Conservation (phyloP, 73 alveolate species). For the Breviolum minutum region DNA sequence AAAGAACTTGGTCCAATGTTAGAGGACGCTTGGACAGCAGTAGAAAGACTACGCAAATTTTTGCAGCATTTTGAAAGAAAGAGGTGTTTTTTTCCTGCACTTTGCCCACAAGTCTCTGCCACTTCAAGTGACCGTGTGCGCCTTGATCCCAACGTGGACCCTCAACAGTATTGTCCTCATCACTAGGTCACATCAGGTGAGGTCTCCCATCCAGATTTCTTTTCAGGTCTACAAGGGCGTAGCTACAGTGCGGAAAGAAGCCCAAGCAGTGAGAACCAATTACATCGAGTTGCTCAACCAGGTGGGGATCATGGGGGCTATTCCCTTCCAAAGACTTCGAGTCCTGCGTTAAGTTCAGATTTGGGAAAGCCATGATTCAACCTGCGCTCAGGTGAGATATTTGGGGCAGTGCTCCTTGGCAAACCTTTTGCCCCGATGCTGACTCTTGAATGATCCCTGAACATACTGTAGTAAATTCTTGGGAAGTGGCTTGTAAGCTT, state of each 20-base stretch:
- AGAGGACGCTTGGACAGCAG: conserved; percentile 15
- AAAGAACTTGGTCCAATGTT: neutral
- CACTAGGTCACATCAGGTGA: too few species aligned
- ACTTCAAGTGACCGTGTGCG: too few species aligned
- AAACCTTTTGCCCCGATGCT: neutral
- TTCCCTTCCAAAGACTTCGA: neutral
- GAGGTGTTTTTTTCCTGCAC: too few species aligned
- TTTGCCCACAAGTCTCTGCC: too few species aligned
- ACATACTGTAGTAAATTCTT: too few species aligned
- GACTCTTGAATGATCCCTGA: neutral
- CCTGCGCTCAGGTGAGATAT: conserved; percentile 41
- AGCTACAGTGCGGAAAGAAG: conserved; percentile 40
- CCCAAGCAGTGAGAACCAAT: conserved; percentile 53
- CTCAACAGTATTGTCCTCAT: too few species aligned
- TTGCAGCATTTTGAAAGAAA: too few species aligned
- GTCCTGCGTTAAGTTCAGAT: neutral
- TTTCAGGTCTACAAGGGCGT: conserved; percentile 19
- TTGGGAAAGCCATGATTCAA: too few species aligned
- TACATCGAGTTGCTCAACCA: conserved; percentile 82
- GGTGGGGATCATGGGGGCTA: neutral
- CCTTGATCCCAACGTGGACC: too few species aligned
- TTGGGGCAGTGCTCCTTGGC: conserved; percentile 67
- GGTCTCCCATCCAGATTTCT: too few species aligned
- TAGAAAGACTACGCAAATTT: too few species aligned
- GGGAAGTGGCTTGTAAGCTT: too few species aligned